Evolutionary conservation across 345 rosid genomes (phyloP).

Genomic region (Draba incana): DNA sequence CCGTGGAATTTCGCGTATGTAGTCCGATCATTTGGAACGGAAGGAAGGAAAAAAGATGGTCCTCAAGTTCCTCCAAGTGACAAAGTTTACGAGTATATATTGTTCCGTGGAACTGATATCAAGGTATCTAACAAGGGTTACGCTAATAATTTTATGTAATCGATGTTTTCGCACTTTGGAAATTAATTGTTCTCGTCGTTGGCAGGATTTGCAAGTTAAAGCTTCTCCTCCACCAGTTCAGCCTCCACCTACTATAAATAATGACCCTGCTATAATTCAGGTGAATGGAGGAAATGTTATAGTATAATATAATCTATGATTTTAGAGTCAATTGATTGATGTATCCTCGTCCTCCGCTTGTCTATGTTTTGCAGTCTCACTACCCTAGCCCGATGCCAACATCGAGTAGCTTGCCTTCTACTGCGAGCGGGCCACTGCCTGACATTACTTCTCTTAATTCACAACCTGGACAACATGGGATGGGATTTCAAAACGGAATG

Average conservation of each 20-base stretch:
- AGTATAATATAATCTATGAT: not conserved
- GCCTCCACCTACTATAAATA: slow-evolving; percentile 65
- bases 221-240: slow-evolving; percentile 86
- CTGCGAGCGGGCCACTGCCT: slow-evolving; percentile 54
- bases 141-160: slow-evolving; percentile 1
- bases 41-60: slow-evolving; percentile 73
- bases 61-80: slow-evolving; percentile 64
- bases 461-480: slow-evolving; percentile 57
- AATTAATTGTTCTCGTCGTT: slow-evolving; percentile 14
- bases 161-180: not conserved
- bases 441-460: slow-evolving; percentile 61
- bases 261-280: slow-evolving; percentile 97
- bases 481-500: slow-evolving; percentile 68
- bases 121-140: slow-evolving; percentile 48
- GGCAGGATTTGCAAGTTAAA: slow-evolving; percentile 93
- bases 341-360: slow-evolving; percentile 16
- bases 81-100: slow-evolving; percentile 66
- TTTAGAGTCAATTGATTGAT: slow-evolving; percentile 3
- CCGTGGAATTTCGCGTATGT: slow-evolving; percentile 4
- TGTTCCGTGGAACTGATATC: slow-evolving; percentile 71
- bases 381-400: slow-evolving; percentile 66
- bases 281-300: slow-evolving; percentile 38
- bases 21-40: slow-evolving; percentile 82
- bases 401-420: slow-evolving; percentile 62
- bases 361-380: slow-evolving; percentile 70